Conservation (phyloP, 1,284 basidiomycete species). For the Coniferiporia weirii region DNA sequence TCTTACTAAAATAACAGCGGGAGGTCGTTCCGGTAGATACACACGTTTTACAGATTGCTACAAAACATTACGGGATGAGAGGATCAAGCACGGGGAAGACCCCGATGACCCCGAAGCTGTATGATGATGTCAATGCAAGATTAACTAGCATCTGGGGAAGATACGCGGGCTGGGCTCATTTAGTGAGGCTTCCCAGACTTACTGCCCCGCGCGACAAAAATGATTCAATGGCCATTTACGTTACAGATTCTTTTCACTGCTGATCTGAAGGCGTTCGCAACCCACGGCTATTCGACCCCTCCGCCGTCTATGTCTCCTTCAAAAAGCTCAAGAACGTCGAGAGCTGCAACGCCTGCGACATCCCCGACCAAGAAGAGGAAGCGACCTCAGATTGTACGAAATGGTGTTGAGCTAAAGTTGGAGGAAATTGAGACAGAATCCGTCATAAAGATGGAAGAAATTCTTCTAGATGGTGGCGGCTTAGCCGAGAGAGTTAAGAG, state of each 20-base stretch:
- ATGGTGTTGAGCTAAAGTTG: background rate
- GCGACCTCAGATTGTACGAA: background rate
- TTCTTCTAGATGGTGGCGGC: background rate
- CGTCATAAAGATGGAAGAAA: background rate
- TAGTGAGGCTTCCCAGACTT: constrained; percentile 40
- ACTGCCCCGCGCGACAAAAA: constrained; percentile 22
- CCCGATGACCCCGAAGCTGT: constrained; percentile 71
- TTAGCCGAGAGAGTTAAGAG: constrained; percentile 23
- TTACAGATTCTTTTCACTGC: constrained; percentile 44
- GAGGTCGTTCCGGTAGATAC: constrained; percentile 91
- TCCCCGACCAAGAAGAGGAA: constrained; percentile 11
- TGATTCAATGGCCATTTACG: constrained; percentile 33
- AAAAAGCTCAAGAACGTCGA: constrained; percentile 1
- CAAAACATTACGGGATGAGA: constrained; percentile 76
- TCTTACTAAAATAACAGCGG: constrained; percentile 37
- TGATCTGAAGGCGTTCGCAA: constrained; percentile 45
- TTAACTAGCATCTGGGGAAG: constrained; percentile 72
- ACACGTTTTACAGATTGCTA: constrained; percentile 84
- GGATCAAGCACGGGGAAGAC: constrained; percentile 39
- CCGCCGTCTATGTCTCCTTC: constrained; percentile 22
- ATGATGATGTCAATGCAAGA: constrained; percentile 69
- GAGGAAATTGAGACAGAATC: background rate
- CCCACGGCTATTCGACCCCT: constrained; percentile 36
- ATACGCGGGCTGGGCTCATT: constrained; percentile 90
- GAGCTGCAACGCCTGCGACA: background rate